Evolutionary conservation across 805 yeast genomes (phyloP), one percentile per base, ranked within the genome.

Genomic region (Candida awuae): DNA sequence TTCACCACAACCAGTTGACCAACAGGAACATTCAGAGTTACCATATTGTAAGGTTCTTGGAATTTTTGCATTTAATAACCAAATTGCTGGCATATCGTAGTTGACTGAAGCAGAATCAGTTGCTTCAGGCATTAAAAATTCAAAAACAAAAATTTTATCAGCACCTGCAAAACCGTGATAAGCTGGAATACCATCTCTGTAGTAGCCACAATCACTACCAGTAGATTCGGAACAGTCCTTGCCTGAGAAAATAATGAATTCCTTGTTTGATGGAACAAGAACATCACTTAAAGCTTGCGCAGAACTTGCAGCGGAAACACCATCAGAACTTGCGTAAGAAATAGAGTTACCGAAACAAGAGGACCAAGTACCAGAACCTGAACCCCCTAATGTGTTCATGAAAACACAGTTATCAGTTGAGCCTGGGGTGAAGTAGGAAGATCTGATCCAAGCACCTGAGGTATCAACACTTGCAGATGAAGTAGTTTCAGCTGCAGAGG

Each of bases 1-100:
- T 71, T 92, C 98, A 69, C 98, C 98, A 68, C 98, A 92, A 46
- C 97, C 97, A 39, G 94, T 73, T 38, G 74, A 54, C 98, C 98
- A 92, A 75, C 98, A 92, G 27, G 97, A 86, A 71, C 97, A 92
- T 16, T 73, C 59, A 19, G 79, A 60, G 44, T 68, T 68, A 62
- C 97, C 97, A 66, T 92, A 92, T 68, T 92, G 97, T 56, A 80
- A 66, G 51, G 97, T 88, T 73, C 98, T 85, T 66, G 98, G 81
- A 42, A 81, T 79, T 48, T 75, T 70, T 22, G 84, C 80, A 48
- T 81, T 80, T 52, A 81, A 63, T 44, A 81, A 63, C 88, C 88
- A 81, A 37, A 58, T 74, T 46, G 98, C 97, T 50, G 98, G 98
- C 97, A 92, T 90, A 63, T 92, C 97, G 14, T 36, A 34, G 23